phyloP scores from a whole-genome alignment of 768 basidiomycete genomes.

The Pleurotus platypus region DNA sequence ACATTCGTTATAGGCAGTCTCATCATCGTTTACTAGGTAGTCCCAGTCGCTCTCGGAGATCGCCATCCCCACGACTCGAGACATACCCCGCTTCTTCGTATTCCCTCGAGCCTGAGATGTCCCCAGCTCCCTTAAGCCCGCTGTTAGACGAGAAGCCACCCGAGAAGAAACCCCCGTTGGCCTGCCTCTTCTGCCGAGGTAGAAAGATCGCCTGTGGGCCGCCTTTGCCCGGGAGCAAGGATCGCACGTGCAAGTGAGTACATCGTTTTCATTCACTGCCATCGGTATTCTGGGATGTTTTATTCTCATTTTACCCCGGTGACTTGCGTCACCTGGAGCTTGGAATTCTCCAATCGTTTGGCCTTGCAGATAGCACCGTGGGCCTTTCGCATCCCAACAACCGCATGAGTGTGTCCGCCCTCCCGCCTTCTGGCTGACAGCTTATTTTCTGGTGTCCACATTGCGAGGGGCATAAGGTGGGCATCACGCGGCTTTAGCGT shows the following conservation, averaged over 20 bases:
- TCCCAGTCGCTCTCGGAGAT: background rate
- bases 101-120: background rate
- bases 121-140: slow-evolving; percentile 19
- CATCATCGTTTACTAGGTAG: background rate
- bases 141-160: slow-evolving; percentile 25
- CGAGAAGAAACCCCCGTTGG: slow-evolving; percentile 57
- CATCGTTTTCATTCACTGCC: background rate
- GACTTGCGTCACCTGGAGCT: background rate
- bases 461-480: background rate
- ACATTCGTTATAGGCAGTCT: background rate
- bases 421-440: background rate
- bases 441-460: background rate
- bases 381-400: background rate
- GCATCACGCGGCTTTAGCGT: slow-evolving; percentile 3
- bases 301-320: background rate
- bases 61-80: background rate
- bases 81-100: background rate
- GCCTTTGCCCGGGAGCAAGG: slow-evolving; percentile 46
- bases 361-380: background rate
- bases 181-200: slow-evolving; percentile 64
- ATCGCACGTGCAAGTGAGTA: slow-evolving; percentile 66
- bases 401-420: background rate
- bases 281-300: background rate
- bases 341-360: background rate
- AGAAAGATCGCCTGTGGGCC: slow-evolving; percentile 70